Evolutionary conservation across 345 rosid genomes (phyloP).

Genomic region (Eucalyptus globulus): DNA sequence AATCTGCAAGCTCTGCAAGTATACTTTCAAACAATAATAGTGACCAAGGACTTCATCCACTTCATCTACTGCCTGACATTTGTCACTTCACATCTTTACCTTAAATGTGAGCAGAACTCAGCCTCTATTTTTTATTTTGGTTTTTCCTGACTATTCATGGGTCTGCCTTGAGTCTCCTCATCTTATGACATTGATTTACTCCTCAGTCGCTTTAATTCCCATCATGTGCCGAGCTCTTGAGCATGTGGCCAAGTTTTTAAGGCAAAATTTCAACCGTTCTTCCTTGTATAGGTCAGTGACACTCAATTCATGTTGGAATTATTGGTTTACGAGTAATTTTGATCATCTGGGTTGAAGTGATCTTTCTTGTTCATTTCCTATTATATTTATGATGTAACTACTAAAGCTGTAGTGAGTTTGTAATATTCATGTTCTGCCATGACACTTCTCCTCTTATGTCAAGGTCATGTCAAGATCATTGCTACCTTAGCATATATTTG

Average conservation of each 20-base stretch:
- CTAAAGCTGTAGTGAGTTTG: neutral
- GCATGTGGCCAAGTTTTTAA: conserved; percentile 77
- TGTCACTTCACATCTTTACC: conserved; percentile 82
- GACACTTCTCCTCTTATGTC: neutral
- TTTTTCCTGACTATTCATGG: neutral
- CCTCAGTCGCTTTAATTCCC: conserved; percentile 88
- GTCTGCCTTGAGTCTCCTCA: neutral
- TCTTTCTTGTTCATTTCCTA: neutral
- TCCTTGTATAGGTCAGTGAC: conserved; percentile 62
- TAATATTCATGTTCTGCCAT: neutral
- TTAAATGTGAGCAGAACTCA: conserved; percentile 54
- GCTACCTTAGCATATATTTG: neutral
- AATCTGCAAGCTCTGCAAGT: conserved; percentile 84
- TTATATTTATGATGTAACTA: neutral
- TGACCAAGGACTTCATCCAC: conserved; percentile 87
- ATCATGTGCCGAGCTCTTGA: conserved; percentile 75
- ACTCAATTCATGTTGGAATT: neutral
- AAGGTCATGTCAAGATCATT: neutral
- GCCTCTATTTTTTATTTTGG: neutral
- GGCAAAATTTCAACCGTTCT: conserved; percentile 74
- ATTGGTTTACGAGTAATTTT: neutral
- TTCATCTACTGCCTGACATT: conserved; percentile 84
- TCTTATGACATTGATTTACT: neutral
- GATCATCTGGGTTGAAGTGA: neutral
- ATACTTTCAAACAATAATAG: conserved; percentile 70